Evolutionary conservation across 352 stramenopile species (phyloP), one percentile per base, ranked within the genome.

Genomic region (Globisporangium emineosum): DNA sequence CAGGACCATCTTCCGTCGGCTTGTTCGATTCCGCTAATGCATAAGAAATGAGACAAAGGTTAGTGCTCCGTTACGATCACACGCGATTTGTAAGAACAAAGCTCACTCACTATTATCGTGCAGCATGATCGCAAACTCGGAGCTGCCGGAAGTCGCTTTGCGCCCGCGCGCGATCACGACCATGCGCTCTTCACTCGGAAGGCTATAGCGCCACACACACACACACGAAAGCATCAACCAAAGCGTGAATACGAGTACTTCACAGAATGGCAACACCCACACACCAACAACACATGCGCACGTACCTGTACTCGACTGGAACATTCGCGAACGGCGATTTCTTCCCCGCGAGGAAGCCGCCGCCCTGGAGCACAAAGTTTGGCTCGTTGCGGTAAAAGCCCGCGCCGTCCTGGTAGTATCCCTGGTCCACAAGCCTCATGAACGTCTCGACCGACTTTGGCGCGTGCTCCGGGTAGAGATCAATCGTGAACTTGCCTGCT

Each of bases 351-450:
- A 95, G 79, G 64, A 84, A 93, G 13, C 79, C 83, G 29, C 86
- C 86, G 51, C 79, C 86, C 64, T 95, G 86, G 9, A 95, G 70
- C 55, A 93, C 69, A 65, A 84, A 95, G 58, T 87, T 87, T 29
- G 79, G 82, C 53, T 93, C 86, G 55, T 93, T 91, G 69, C 89
- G 88, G 71, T 95, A 95, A 58, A 95, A 93, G 2, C 86, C 86
- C 1, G 84, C 73, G n/a, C 89, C 70, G 17, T 79, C 79, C n/a
- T 69, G 53, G 76, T 91, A 95, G 49, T 86, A 93, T 5, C 78
- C 83, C 33, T 60, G 59, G 42, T 82, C 62, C 25, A 95, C 73
- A 33, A 95, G 76, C 65, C 83, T 80, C 64, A 73, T 68, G 62
- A 95, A 92, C 37, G 83, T 81, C 25, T 75, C 83, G 10, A 93